Conservation (phyloP, 1,284 basidiomycete species). For the Blastosporella zonata region DNA sequence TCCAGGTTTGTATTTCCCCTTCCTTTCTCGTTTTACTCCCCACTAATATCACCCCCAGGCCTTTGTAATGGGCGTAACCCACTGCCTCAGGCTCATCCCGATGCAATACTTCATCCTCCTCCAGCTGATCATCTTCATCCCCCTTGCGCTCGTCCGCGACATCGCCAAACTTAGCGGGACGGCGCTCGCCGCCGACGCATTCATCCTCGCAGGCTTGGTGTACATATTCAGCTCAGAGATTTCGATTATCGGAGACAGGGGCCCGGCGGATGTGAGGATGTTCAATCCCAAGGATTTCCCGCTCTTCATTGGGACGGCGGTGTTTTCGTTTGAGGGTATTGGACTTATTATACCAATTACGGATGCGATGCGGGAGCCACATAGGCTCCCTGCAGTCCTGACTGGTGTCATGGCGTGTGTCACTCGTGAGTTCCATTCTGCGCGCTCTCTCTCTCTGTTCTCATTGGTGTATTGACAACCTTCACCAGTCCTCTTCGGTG, state of each 20-base stretch:
- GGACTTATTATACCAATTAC: conserved; percentile 97
- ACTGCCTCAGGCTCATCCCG: conserved; percentile 71
- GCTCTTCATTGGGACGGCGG: conserved; percentile 93
- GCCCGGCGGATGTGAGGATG: conserved; percentile 79
- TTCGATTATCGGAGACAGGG: conserved; percentile 58
- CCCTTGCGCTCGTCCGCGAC: conserved; percentile 83
- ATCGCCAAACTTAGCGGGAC: conserved; percentile 91
- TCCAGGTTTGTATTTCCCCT: conserved; percentile 47
- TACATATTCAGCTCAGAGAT: conserved; percentile 87
- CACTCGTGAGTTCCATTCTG: conserved; percentile 45
- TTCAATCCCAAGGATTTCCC: conserved; percentile 93
- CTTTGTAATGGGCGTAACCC: conserved; percentile 82
- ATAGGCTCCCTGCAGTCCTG: conserved; percentile 87
- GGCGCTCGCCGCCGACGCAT: conserved; percentile 91
- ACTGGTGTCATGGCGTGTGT: conserved; percentile 89
- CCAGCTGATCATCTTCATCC: conserved; percentile 86
- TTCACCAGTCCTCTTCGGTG: conserved; percentile 75
- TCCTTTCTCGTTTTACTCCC: not conserved
- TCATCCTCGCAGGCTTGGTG: conserved; percentile 88
- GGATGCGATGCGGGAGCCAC: conserved; percentile 93
- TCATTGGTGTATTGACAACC: too few relatives aligned
- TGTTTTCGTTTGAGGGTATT: conserved; percentile 98
- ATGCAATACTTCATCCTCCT: conserved; percentile 81
- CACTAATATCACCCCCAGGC: conserved; percentile 38
- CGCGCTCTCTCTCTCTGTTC: not conserved